Percentiles rank a stretch among this genome's conserved stretches.
phyloP scores from a whole-genome alignment of 2,329 filamentous ascomycete species.

The Talaromyces sp. region DNA sequence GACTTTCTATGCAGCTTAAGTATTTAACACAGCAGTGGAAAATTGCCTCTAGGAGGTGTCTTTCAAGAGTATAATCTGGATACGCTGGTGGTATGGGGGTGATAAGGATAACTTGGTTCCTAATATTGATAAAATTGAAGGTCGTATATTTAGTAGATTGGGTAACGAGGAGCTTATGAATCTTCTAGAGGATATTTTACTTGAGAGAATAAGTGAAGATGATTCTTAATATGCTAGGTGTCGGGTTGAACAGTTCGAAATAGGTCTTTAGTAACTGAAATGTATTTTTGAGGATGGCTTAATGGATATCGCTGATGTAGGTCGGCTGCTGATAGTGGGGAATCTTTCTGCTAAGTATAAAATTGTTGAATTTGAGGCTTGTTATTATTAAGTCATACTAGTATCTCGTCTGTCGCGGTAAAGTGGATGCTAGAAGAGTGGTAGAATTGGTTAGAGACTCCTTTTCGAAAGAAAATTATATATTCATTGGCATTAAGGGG shows the following conservation, averaged over 20 bases:
- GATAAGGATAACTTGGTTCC: conserved; percentile 5
- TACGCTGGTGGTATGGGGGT: conserved; percentile 15
- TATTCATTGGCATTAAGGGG: conserved; percentile 9
- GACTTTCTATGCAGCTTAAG: conserved; percentile 1
- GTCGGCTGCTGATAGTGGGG: conserved; percentile 13
- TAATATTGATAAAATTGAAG: conserved; percentile 2
- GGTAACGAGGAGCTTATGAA: conserved; percentile 12
- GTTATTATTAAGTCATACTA: background rate
- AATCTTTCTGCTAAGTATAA: conserved; percentile 8
- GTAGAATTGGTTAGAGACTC: conserved; percentile 1
- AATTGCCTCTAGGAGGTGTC: conserved; percentile 1
- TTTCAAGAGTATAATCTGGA: conserved; percentile 2
- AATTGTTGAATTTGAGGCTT: conserved; percentile 8
- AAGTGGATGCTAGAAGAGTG: conserved; percentile 8
- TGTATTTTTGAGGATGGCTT: conserved; percentile 10
- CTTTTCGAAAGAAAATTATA: conserved; percentile 10
- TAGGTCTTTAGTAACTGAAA: conserved; percentile 7
- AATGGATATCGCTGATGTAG: conserved; percentile 1
- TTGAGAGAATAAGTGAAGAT: background rate
- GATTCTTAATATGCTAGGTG: conserved; percentile 11
- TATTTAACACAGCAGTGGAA: conserved; percentile 2
- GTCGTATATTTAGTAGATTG: conserved; percentile 3
- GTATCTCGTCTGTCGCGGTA: conserved; percentile 13
- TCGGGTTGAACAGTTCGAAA: background rate
- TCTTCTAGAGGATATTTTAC: conserved; percentile 11